phyloP scores from a whole-genome alignment of 192 early-diverging fungal species.

The Podila minutissima region DNA sequence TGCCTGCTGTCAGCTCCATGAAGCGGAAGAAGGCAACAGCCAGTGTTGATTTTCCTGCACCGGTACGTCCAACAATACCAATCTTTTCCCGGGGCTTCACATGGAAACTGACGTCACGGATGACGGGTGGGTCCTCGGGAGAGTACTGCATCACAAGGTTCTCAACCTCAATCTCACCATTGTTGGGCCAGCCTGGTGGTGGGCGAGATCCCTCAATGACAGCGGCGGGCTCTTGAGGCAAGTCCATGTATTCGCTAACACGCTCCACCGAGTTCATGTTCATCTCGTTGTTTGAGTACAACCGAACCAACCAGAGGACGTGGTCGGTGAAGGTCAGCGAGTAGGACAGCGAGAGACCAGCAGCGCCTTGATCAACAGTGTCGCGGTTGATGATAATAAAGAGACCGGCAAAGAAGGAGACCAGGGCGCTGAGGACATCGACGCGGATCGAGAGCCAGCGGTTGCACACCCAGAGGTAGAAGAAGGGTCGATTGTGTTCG shows the following conservation, averaged over 20 bases:
- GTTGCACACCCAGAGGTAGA: constrained; percentile 79
- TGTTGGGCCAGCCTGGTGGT: constrained; percentile 73
- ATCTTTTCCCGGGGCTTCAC: constrained; percentile 80
- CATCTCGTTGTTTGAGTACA: constrained; percentile 85
- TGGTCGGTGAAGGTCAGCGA: constrained; percentile 82
- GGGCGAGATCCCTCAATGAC: constrained; percentile 59
- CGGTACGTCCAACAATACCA: constrained; percentile 89
- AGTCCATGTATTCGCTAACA: constrained; percentile 78
- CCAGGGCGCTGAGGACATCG: constrained; percentile 75
- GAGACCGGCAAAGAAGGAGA: constrained; percentile 73
- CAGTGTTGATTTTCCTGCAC: constrained; percentile 76
- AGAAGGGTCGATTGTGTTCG: constrained; percentile 80
- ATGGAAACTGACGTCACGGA: constrained; percentile 73
- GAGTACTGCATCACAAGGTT: constrained; percentile 85
- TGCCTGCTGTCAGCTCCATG: constrained; percentile 74
- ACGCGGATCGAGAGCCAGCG: constrained; percentile 86
- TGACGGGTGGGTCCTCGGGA: constrained; percentile 81
- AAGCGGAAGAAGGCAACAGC: constrained; percentile 85
- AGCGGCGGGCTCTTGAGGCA: constrained; percentile 82
- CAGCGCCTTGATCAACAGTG: constrained; percentile 76
- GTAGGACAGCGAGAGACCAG: constrained; percentile 86
- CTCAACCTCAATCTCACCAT: constrained; percentile 77
- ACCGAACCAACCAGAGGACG: constrained; percentile 80
- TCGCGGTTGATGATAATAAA: constrained; percentile 62
- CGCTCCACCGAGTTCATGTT: constrained; percentile 89